Evolutionary conservation across 345 rosid species (phyloP).

Genomic region (Triadica sebifera): DNA sequence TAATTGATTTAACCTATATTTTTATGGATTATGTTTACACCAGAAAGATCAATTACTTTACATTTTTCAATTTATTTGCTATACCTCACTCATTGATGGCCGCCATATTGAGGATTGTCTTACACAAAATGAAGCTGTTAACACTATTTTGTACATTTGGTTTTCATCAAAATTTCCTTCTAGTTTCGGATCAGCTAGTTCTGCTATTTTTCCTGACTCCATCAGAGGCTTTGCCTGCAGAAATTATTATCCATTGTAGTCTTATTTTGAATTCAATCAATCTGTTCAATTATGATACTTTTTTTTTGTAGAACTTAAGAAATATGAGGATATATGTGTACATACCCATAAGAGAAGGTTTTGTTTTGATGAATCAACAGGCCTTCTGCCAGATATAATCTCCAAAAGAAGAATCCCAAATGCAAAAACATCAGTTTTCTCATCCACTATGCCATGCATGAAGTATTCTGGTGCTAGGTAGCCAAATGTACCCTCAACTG

Average conservation of each 20-base stretch:
- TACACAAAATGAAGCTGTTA: constrained; percentile 78
- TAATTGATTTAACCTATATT: too few species aligned
- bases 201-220: constrained; percentile 62
- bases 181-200: constrained; percentile 64
- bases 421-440: constrained; percentile 87
- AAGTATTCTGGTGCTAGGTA: constrained; percentile 94
- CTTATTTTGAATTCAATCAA: too few species aligned
- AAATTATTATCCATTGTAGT: background rate
- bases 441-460: constrained; percentile 91
- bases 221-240: constrained; percentile 75
- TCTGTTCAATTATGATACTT: too few species aligned
- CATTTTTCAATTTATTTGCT: too few species aligned
- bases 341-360: constrained; percentile 84
- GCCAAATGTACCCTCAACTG: constrained; percentile 97
- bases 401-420: constrained; percentile 86
- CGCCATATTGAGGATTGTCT: constrained; percentile 74
- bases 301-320: too few species aligned
- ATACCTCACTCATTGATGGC: constrained; percentile 86
- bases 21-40: background rate
- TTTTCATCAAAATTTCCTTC: constrained; percentile 55
- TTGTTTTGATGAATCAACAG: constrained; percentile 70
- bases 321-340: background rate
- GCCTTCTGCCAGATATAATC: constrained; percentile 74
- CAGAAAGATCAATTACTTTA: too few species aligned
- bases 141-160: constrained; percentile 59